Conservation (phyloP, 2,329 filamentous ascomycete genomes). For the Chrysosporium keratinophilum region DNA sequence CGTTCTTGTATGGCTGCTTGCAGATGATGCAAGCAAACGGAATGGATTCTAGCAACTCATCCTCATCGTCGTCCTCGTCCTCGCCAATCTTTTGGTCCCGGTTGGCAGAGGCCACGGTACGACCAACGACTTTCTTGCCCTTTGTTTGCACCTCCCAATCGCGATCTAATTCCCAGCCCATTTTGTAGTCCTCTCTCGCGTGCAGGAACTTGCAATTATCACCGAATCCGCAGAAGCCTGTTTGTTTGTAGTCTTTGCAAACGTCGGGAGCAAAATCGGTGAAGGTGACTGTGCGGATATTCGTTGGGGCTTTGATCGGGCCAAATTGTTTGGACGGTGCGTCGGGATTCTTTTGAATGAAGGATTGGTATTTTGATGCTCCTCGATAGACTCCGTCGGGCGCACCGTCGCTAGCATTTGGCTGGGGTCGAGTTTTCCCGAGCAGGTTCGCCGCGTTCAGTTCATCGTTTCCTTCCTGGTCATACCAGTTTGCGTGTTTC, state of each 20-base stretch:
- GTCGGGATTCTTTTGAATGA: constrained; percentile 72
- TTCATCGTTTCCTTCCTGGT: constrained; percentile 45
- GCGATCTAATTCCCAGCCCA: constrained; percentile 88
- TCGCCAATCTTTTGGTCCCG: constrained; percentile 36
- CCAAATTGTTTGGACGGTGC: constrained; percentile 52
- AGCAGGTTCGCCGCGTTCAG: constrained; percentile 36
- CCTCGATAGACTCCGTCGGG: constrained; percentile 67
- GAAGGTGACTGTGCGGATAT: constrained; percentile 80
- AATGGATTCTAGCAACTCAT: constrained; percentile 67
- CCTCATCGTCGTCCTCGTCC: constrained; percentile 50
- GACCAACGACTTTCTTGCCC: constrained; percentile 38
- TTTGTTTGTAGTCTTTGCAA: constrained; percentile 89
- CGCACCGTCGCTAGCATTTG: constrained; percentile 18
- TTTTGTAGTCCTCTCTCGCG: constrained; percentile 57
- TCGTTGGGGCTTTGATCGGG: constrained; percentile 73
- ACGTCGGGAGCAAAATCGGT: constrained; percentile 88
- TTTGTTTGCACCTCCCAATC: constrained; percentile 81
- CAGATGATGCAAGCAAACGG: constrained; percentile 87
- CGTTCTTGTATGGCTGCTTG: constrained; percentile 63
- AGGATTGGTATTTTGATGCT: constrained; percentile 58
- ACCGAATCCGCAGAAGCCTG: constrained; percentile 58
- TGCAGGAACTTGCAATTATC: constrained; percentile 67
- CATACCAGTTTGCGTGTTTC: constrained; percentile 80
- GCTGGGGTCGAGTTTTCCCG: constrained; percentile 23
- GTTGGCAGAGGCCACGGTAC: constrained; percentile 39